Evolutionary conservation across 306 rosid species (phyloP).

Genomic region (Trichosanthes cucumerina): DNA sequence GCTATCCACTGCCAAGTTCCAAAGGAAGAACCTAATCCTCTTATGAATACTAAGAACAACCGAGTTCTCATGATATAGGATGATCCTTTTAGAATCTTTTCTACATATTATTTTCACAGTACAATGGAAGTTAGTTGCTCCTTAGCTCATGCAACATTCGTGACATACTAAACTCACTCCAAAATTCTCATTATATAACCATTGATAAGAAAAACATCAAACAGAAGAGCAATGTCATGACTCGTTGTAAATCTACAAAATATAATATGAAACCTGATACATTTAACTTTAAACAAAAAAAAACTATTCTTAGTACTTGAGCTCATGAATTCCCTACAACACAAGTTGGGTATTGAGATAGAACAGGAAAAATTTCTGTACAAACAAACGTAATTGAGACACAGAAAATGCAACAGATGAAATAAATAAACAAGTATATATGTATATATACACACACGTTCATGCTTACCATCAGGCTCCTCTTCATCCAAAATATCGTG

Average conservation of each 20-base stretch:
- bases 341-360: not conserved
- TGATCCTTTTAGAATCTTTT: not conserved
- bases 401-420: not conserved
- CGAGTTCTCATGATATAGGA: not conserved
- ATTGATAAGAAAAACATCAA: not conserved
- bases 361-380: not conserved
- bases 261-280: not conserved
- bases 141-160: not conserved
- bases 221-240: not conserved
- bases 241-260: not conserved
- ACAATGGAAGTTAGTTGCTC: not conserved
- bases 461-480: slow-evolving; percentile 46
- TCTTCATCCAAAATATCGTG: slow-evolving; percentile 39
- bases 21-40: not conserved
- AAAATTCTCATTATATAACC: not conserved
- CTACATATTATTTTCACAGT: not conserved
- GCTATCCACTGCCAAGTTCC: not conserved
- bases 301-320: not conserved
- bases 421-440: not conserved
- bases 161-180: not conserved
- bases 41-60: too few species aligned
- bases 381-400: not conserved
- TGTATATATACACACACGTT: not conserved
- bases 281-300: not conserved
- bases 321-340: not conserved